Base-by-base conservation (phyloP, 192 early-diverging fungal species). In the Backusella tarrabulga region DNA sequence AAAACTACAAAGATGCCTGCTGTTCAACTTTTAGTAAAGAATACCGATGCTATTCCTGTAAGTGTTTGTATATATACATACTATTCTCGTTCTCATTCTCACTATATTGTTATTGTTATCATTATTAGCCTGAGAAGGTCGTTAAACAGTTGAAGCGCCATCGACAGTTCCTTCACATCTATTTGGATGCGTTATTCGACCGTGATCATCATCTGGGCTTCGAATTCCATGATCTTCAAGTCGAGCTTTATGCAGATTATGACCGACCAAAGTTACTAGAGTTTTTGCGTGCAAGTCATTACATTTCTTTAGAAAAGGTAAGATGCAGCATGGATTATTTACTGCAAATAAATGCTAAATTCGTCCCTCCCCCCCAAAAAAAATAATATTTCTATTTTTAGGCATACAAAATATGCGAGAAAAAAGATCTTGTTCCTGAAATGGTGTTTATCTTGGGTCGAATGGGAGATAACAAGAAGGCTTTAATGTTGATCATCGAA, bases 391-490 rank as follows among this genome's bases (percentile, higher is more conserved):
- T 75, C 23, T 50, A 21, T 38, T 72, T 34, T n/a, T 79, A 91
- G 90, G 94, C 94, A 9, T 96, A 92, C 73, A 83, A 87, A 63
- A 86, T 94, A 32, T 97, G 96, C 78, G 93, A 98, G 82, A 79
- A 90, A 74, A 90, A 92, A 41, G 93, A 92, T 72, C 84, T 99
- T 74, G 95, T 99, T 7, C 95, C 96, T 12, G 98, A 98, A 79
- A 99, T 98, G 97, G 96, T 99, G 0, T 98, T 92, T 80, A 83
- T 99, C 40, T 85, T 98, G 66, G 97, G 98, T 9, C 95, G 98
- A 15, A 97, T 98, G 96, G 98, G 98, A 63, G 91, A 99, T 74
- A 98, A 97, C 80, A 93, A 96, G 76, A 86, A 91, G 54, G 97
- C 98, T 0, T 84, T 99, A 44, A 91, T 92, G 88, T 86, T 99